phyloP scores from a whole-genome alignment of 2,329 filamentous ascomycete genomes.

The Cytospora mali region DNA sequence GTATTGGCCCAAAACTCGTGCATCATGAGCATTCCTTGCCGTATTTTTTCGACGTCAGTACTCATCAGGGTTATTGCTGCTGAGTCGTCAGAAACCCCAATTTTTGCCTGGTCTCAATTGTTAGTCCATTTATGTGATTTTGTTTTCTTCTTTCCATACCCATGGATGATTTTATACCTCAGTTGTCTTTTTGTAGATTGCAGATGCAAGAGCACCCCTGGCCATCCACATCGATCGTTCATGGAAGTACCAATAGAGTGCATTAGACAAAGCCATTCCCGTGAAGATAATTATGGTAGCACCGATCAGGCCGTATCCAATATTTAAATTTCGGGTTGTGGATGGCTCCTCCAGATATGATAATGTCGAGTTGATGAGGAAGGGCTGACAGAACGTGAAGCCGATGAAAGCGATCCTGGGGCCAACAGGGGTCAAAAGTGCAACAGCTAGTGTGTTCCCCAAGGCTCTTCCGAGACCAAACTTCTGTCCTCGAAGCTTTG shows the following conservation, averaged over 20 bases:
- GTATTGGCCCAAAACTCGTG: slow-evolving; percentile 42
- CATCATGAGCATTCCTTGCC: slow-evolving; percentile 34
- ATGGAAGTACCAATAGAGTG: slow-evolving; percentile 39
- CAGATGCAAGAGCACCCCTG: slow-evolving; percentile 36
- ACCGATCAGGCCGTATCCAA: slow-evolving; percentile 41
- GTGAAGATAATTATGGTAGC: slow-evolving; percentile 37
- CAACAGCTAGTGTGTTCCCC: slow-evolving; percentile 36
- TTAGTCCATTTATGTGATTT: slow-evolving; percentile 34
- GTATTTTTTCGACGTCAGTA: slow-evolving; percentile 41
- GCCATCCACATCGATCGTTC: slow-evolving; percentile 25
- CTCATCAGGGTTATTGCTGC: slow-evolving; percentile 44
- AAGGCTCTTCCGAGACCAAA: slow-evolving; percentile 38
- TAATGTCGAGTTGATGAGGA: slow-evolving; percentile 45
- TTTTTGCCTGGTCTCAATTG: slow-evolving; percentile 30
- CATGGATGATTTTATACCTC: slow-evolving; percentile 19
- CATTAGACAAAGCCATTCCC: slow-evolving; percentile 39
- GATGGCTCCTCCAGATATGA: slow-evolving; percentile 37
- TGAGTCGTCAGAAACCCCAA: slow-evolving; percentile 33
- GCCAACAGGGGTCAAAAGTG: slow-evolving; percentile 40
- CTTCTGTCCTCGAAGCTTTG: slow-evolving; percentile 27
- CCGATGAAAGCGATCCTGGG: slow-evolving; percentile 43
- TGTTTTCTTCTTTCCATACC: not conserved
- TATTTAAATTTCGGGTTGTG: slow-evolving; percentile 30
- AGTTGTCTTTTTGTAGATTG: slow-evolving; percentile 41
- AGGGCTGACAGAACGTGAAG: slow-evolving; percentile 47